Base-by-base conservation (phyloP, 176 grass and related monocot genomes). In the Carex scoparia region DNA sequence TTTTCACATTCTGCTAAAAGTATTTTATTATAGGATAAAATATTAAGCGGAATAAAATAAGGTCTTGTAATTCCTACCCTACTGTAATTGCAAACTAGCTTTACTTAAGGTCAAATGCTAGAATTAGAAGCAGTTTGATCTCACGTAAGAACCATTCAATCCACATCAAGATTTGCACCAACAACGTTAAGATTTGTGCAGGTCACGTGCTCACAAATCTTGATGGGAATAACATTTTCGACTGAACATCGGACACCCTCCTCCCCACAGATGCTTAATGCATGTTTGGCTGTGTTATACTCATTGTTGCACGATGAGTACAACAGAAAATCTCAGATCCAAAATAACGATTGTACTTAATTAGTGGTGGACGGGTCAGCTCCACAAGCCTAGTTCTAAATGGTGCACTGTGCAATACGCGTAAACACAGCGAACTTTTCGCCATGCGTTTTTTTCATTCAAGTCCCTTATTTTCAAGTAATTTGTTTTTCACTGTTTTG, bases 371-470 rank as follows among this genome's bases (percentile, higher is more conserved):
- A 62, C 63, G 55, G 28, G 16, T 71, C 68, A 46, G 38, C 16
- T 71, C 54, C 33, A 69, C 32, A 60, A 81, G 30, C 61, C 19
- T 83, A 83, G 62, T 83, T 65, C 46, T 23, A 69, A 83, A 83
- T 55, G 10, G 81, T 82, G 30, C 31, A 31, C 40, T 63, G 79
- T 82, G 60, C n/a, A 82, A 65, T 82, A 61, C 60, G n/a, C 60
- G 79, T 82, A 81, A 65, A 16, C 56, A 64, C 79, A 65, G 79
- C 38, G 58, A 65, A n/a, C 2, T 44, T 82, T 82, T 82, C n/a
- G 59, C 60, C 18, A 31, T 63, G 46, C 19, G 3, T 82, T 65
- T 83, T 68, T 65, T 83, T 68, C 81, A 68, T 46, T 49, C 4
- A 33, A 83, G 81, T 83, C 63, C 81, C 28, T 68, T 6, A 68